These are phyloP conservation scores for Vicia faba DNA, from an alignment of 306 rosid genomes.

Conservation along the genomic window DNA sequence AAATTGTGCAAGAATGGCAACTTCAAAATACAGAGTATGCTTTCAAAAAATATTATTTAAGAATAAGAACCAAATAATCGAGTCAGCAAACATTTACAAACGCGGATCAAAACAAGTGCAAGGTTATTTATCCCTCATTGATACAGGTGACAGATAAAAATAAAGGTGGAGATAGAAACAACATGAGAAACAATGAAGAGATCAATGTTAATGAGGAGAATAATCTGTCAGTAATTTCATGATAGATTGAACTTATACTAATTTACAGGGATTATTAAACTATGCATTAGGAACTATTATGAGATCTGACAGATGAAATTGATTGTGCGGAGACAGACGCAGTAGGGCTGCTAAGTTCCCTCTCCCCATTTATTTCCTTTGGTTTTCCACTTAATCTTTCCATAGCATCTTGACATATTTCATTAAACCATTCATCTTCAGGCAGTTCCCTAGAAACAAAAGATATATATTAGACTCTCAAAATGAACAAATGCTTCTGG, in stretches of 20 bases:
- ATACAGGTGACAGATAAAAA: slow-evolving; percentile 4
- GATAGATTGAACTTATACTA: slow-evolving; percentile 32
- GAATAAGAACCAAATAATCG: slow-evolving; percentile 44
- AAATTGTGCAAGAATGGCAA: not conserved
- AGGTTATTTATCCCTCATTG: slow-evolving; percentile 24
- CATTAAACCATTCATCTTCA: slow-evolving; percentile 94
- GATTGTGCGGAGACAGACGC: slow-evolving; percentile 98
- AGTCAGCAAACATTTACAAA: slow-evolving; percentile 58
- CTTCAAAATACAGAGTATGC: not conserved
- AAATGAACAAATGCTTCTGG: not conserved
- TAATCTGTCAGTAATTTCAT: slow-evolving; percentile 29
- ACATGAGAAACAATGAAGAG: slow-evolving; percentile 22
- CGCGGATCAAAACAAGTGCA: slow-evolving; percentile 29
- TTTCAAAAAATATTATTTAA: slow-evolving; percentile 42
- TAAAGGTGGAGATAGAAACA: slow-evolving; percentile 21
- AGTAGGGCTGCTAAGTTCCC: slow-evolving; percentile 89
- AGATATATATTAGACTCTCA: slow-evolving; percentile 21
- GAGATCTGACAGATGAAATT: slow-evolving; percentile 90
- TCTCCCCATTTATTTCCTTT: slow-evolving; percentile 75
- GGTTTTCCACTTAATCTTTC: slow-evolving; percentile 93
- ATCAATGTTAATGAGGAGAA: slow-evolving; percentile 35
- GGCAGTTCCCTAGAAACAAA: slow-evolving; percentile 66
- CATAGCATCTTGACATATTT: slow-evolving; percentile 79
- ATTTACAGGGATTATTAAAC: slow-evolving; percentile 49
- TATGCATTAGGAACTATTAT: slow-evolving; percentile 67